These are phyloP conservation scores for Kwoniella pini DNA, from an alignment of 768 basidiomycete genomes.

Conservation along the genomic window DNA sequence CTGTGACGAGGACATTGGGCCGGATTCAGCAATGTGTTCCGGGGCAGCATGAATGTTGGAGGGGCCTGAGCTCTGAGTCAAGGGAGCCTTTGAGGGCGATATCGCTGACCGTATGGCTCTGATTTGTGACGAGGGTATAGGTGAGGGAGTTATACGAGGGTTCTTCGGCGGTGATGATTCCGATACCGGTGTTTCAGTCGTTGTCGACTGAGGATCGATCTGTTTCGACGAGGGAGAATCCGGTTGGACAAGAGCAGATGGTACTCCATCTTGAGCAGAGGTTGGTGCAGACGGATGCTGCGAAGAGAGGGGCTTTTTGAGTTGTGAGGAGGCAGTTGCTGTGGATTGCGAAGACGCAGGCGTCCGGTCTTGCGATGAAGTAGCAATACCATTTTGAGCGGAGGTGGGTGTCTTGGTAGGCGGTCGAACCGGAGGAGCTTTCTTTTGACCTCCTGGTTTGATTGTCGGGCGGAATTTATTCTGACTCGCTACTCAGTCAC, in stretches of 20 bases:
- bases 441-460: slow-evolving; percentile 12
- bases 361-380: slow-evolving; percentile 7
- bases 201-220: background rate
- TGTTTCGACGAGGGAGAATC: background rate
- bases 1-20: background rate
- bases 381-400: background rate
- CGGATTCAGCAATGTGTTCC: background rate
- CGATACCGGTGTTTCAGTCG: no score
- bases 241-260: background rate
- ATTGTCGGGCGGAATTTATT: slow-evolving; percentile 22
- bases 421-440: slow-evolving; percentile 14
- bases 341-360: background rate
- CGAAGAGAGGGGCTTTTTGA: background rate
- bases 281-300: background rate
- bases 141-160: background rate
- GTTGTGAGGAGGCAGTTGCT: background rate
- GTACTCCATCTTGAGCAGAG: background rate
- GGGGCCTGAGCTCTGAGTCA: background rate
- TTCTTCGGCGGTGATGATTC: background rate
- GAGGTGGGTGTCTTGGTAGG: background rate
- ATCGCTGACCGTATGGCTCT: slow-evolving; percentile 2
- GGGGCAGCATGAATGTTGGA: background rate
- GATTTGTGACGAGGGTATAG: slow-evolving; percentile 16
- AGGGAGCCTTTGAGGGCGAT: background rate
- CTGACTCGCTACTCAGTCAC: slow-evolving; percentile 25